Evolutionary conservation across 2,329 filamentous ascomycete genomes (phyloP), one percentile per base, ranked within the genome.

Genomic region (Exserohilum rostratum): DNA sequence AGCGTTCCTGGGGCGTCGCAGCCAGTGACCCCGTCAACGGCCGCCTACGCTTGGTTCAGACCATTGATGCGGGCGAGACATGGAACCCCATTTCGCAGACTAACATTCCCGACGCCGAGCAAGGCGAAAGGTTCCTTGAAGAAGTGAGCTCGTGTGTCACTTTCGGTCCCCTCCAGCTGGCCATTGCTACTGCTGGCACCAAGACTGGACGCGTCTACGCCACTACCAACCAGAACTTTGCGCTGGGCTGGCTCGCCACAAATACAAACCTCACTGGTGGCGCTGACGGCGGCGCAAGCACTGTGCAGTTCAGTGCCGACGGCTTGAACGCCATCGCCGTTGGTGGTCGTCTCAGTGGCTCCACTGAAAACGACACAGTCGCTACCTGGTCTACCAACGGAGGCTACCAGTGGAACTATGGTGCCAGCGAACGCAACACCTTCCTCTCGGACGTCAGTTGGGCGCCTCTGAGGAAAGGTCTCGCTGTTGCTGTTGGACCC

Each of bases 11-110:
- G 34, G 68, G 68, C 2, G 45, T 71, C 2, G 67, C 67, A 6
- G 56, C 69, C 58, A 70, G 67, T 17, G 68, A 70, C 57, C 68
- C 68, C 12, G 68, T 71, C 4, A 38, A 65, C 40, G 66, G 68
- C 2, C 65, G 60, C 40, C 68, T 71, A 30, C 58, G 67, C n/a
- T 38, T 71, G 5, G 55, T 71, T 5, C 66, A 69, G 31, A 69
- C 68, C 0, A 64, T 61, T 57, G 60, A 70, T 47, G 60, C 61
- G 7, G 68, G 68, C 9, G 43, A 40, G 29, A 60, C 49, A 11
- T 71, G 68, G 68, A 37, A 44, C 2, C 50, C 67, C 25, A 51
- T 70, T 1, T 17, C 48, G 45, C 33, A 29, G 37, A 11, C 27
- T 29, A 20, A 57, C 1, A 65, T 69, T 37, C 62, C 68, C 11